phyloP scores from a whole-genome alignment of 2,329 filamentous ascomycete genomes.

The Parastagonospora avenae region DNA sequence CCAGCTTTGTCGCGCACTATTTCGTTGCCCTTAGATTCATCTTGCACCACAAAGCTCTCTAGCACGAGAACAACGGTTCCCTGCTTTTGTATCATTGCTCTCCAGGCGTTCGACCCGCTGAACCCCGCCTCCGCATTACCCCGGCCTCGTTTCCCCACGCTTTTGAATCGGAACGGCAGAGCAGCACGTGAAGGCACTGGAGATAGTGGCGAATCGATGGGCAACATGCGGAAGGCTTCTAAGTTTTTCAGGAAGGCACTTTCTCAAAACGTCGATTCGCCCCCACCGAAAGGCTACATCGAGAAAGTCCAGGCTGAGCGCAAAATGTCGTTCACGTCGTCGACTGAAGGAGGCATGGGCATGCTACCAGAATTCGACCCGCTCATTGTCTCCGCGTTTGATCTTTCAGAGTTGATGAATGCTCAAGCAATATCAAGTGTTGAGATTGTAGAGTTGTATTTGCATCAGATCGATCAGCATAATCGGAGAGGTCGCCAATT shows the following conservation, averaged over 20 bases:
- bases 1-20: slow-evolving; percentile 9
- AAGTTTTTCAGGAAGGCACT: slow-evolving; percentile 35
- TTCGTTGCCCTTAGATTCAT: not conserved
- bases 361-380: slow-evolving; percentile 39
- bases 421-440: slow-evolving; percentile 38
- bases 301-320: slow-evolving; percentile 23
- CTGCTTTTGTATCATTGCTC: not conserved
- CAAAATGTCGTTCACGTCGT: slow-evolving; percentile 37
- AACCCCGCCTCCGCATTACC: slow-evolving; percentile 1
- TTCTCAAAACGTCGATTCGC: slow-evolving; percentile 30
- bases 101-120: not conserved
- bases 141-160: slow-evolving; percentile 8
- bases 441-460: slow-evolving; percentile 42
- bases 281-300: slow-evolving; percentile 21
- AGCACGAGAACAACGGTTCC: not conserved
- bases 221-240: slow-evolving; percentile 30
- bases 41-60: not conserved
- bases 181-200: slow-evolving; percentile 1
- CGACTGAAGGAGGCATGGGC: slow-evolving; percentile 23
- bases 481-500: slow-evolving; percentile 43
- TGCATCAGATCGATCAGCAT: slow-evolving; percentile 42
- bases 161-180: not conserved
- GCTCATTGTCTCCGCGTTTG: slow-evolving; percentile 36
- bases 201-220: slow-evolving; percentile 1
- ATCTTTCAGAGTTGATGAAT: slow-evolving; percentile 39